phyloP scores from a whole-genome alignment of 441 rosid species.

The Gossypium gossypioides region DNA sequence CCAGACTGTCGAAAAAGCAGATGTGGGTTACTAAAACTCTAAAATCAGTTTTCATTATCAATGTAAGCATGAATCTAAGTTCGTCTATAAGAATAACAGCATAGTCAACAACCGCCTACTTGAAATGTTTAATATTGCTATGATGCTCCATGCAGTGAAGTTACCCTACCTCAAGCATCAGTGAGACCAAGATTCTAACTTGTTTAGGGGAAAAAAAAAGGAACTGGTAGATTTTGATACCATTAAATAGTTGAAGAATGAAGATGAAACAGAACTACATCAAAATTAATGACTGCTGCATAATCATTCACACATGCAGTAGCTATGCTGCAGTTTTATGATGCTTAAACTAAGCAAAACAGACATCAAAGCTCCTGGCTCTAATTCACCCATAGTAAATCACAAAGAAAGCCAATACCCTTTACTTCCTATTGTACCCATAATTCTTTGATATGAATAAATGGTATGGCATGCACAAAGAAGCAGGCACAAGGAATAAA shows the following conservation, averaged over 20 bases:
- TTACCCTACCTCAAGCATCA: constrained; percentile 1
- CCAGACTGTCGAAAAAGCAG: constrained; percentile 55
- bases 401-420: not conserved
- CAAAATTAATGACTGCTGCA: not conserved
- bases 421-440: not conserved
- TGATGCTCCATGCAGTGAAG: not conserved
- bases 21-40: constrained; percentile 14
- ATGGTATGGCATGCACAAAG: not conserved
- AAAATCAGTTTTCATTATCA: not conserved
- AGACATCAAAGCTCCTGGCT: not conserved
- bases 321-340: not conserved
- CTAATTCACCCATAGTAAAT: not conserved
- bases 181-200: not conserved
- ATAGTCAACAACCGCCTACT: not conserved
- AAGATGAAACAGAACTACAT: not conserved
- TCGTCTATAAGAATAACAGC: not conserved
- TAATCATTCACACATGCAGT: not conserved
- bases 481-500: not conserved
- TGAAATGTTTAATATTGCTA: not conserved
- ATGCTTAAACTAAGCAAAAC: constrained; percentile 3
- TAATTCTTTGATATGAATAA: not conserved
- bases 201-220: not conserved
- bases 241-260: not conserved
- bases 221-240: not conserved
- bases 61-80: not conserved